Percentiles rank a stretch among this genome's conserved stretches.
Evolutionary conservation across 2,329 filamentous ascomycete species (phyloP).

Genomic region (Colletotrichum magnum): DNA sequence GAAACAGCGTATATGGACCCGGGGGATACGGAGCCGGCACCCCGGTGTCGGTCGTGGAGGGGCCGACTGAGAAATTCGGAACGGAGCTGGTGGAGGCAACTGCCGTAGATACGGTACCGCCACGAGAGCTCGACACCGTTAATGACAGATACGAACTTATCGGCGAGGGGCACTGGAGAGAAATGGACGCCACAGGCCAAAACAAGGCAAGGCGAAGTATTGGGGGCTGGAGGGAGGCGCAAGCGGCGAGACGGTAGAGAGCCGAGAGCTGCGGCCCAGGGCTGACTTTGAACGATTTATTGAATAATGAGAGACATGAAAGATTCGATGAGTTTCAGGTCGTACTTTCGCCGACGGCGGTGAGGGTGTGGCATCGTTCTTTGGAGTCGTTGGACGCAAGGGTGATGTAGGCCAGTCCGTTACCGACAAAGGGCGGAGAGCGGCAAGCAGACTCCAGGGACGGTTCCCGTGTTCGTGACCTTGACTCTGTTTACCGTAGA

Average conservation of each 20-base stretch:
- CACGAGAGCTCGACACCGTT: constrained; percentile 47
- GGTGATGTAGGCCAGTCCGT: neutral
- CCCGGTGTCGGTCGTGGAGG: constrained; percentile 19
- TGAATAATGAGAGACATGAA: constrained; percentile 23
- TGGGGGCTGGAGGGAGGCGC: constrained; percentile 31
- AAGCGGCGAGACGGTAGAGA: neutral
- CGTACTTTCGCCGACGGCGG: neutral
- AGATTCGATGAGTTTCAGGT: neutral
- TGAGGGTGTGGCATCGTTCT: neutral
- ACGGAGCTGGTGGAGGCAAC: constrained; percentile 42
- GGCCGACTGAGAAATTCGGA: constrained; percentile 25
- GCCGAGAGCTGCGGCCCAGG: neutral
- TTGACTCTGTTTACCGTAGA: neutral
- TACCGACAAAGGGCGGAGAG: no score
- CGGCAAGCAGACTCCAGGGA: no score
- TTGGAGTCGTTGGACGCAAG: neutral
- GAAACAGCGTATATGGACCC: constrained; percentile 35
- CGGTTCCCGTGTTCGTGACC: neutral
- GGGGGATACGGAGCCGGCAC: constrained; percentile 39
- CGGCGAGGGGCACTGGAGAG: constrained; percentile 49
- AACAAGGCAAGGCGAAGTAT: constrained; percentile 34
- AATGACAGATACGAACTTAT: constrained; percentile 51
- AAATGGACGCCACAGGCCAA: constrained; percentile 36
- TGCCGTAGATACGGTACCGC: constrained; percentile 26
- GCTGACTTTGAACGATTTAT: constrained; percentile 3